A percentile compares a stretch with the other conserved stretches of the same genome.
phyloP scores from a whole-genome alignment of 148 eudicot genomes.

The Beta vulgaris region DNA sequence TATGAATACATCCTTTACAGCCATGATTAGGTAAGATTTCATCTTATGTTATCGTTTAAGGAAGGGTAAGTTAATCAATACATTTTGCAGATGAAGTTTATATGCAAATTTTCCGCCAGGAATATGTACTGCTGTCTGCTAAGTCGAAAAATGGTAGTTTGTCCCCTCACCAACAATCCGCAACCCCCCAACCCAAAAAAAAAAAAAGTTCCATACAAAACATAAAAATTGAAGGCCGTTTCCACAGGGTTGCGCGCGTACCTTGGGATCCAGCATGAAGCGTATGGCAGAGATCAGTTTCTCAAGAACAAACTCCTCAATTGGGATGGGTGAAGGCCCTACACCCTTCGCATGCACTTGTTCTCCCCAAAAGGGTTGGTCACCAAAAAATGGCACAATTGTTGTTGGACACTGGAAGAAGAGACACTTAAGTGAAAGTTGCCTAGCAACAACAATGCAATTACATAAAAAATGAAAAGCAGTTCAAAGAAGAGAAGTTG shows the following conservation, averaged over 20 bases:
- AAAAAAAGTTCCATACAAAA: neutral
- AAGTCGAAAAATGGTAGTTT: too few relatives aligned
- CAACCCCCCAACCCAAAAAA: too few relatives aligned
- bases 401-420: conserved; percentile 82
- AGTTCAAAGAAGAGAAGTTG: neutral
- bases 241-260: conserved; percentile 16
- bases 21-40: too few relatives aligned
- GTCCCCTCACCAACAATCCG: too few relatives aligned
- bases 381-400: conserved; percentile 91
- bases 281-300: conserved; percentile 60
- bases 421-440: conserved; percentile 1
- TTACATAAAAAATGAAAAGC: neutral
- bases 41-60: too few relatives aligned
- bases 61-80: too few relatives aligned
- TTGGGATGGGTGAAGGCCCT: conserved; percentile 81
- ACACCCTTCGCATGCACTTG: conserved; percentile 74
- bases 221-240: too few relatives aligned
- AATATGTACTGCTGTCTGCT: too few relatives aligned
- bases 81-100: too few relatives aligned
- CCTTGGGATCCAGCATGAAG: conserved; percentile 71
- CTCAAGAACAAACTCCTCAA: conserved; percentile 62
- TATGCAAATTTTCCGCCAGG: too few relatives aligned
- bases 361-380: conserved; percentile 97
- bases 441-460: neutral
- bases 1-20: too few relatives aligned